phyloP scores from a whole-genome alignment of 345 rosid species.

The Ricinus communis region DNA sequence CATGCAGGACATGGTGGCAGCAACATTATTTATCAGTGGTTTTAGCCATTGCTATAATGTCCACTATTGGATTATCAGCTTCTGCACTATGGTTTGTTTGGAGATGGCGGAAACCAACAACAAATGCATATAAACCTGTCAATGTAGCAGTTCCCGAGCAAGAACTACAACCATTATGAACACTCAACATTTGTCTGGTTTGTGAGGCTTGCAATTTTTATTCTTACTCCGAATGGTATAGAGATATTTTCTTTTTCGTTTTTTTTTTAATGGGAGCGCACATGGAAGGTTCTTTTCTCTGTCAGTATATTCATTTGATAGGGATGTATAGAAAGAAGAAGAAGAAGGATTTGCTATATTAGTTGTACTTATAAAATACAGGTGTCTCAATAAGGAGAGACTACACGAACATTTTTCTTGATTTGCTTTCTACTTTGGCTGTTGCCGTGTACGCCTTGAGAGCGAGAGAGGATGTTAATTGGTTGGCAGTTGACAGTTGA shows the following conservation, averaged over 20 bases:
- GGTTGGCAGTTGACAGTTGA: no score
- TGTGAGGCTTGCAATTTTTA: background rate
- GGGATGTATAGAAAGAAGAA: conserved; percentile 6
- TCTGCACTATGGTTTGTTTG: conserved; percentile 13
- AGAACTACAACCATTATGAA: conserved; percentile 23
- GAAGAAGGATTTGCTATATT: no score
- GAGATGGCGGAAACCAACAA: conserved; percentile 5
- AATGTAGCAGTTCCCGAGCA: conserved; percentile 20
- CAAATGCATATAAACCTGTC: conserved; percentile 23
- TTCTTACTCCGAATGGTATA: background rate
- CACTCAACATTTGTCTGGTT: background rate
- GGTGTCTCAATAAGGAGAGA: no score
- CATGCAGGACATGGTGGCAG: conserved; percentile 66
- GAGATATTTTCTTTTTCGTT: background rate
- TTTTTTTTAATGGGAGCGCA: no score
- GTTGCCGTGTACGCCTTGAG: no score
- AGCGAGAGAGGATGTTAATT: no score
- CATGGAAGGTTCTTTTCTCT: background rate
- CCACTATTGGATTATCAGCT: conserved; percentile 17
- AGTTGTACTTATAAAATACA: conserved; percentile 19
- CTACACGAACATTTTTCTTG: no score
- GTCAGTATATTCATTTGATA: background rate
- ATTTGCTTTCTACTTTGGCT: no score
- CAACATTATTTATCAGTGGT: conserved; percentile 30
- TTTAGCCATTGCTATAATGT: background rate